Conservation (phyloP, 768 basidiomycete genomes). For the Gautieria morchelliformis region DNA sequence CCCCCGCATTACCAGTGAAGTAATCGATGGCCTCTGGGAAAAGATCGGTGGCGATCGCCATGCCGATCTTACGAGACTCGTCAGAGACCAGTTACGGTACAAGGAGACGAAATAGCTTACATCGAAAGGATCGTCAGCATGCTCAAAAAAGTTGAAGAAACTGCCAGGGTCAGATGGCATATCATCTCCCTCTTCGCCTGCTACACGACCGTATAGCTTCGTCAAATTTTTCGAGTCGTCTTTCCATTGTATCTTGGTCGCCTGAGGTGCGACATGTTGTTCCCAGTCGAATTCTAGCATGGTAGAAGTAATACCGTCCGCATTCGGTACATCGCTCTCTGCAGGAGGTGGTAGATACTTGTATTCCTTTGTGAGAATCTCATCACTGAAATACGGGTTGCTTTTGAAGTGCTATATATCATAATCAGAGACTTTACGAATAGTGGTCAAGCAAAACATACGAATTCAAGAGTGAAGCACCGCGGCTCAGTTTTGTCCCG, state of each 20-base stretch:
- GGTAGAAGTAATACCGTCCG: slow-evolving; percentile 63
- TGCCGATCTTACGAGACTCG: slow-evolving; percentile 48
- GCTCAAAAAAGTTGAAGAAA: slow-evolving; percentile 85
- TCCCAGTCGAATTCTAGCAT: slow-evolving; percentile 80
- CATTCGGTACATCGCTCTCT: slow-evolving; percentile 50
- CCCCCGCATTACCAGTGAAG: slow-evolving; percentile 60
- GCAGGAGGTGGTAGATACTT: slow-evolving; percentile 52
- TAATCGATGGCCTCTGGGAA: slow-evolving; percentile 77
- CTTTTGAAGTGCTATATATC: slow-evolving; percentile 64
- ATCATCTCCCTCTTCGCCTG: slow-evolving; percentile 42
- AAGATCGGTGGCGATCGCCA: slow-evolving; percentile 63
- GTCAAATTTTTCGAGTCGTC: slow-evolving; percentile 67
- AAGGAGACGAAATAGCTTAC: slow-evolving; percentile 31
- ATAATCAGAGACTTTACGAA: neutral
- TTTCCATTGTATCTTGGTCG: slow-evolving; percentile 72
- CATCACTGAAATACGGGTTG: slow-evolving; percentile 75
- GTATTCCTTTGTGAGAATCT: slow-evolving; percentile 74
- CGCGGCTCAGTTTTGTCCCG: slow-evolving; percentile 67
- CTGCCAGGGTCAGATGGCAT: slow-evolving; percentile 59
- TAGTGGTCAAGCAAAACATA: slow-evolving; percentile 30
- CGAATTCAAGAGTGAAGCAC: slow-evolving; percentile 82
- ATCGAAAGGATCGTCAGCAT: slow-evolving; percentile 52
- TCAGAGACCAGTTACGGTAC: neutral
- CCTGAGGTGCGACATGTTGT: slow-evolving; percentile 58
- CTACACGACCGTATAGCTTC: slow-evolving; percentile 63